Evolutionary conservation across 1,139 yeast species (phyloP).

Genomic region (Protomyces macrosporus): DNA sequence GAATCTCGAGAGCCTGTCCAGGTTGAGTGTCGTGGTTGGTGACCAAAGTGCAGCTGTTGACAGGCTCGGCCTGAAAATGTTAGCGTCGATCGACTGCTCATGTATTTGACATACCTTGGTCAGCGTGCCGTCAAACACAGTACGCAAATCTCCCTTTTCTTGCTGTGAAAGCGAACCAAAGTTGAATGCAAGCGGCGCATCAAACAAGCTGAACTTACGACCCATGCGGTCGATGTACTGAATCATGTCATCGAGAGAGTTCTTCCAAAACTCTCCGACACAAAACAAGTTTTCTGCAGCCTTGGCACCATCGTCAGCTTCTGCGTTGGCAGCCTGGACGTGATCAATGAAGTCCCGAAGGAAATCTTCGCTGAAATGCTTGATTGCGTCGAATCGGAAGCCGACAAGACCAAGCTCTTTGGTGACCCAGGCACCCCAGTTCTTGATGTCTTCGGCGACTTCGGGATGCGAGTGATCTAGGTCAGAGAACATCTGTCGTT

Average conservation of each 20-base stretch:
- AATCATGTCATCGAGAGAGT: conserved; percentile 30
- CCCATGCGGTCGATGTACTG: conserved; percentile 31
- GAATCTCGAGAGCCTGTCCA: conserved; percentile 32
- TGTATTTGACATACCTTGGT: neutral
- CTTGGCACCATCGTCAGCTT: conserved; percentile 5
- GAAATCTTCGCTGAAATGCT: conserved; percentile 31
- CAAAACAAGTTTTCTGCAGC: conserved; percentile 30
- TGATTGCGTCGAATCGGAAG: conserved; percentile 22
- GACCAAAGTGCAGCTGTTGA: conserved; percentile 31
- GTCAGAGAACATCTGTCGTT: conserved; percentile 31
- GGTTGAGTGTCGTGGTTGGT: conserved; percentile 33
- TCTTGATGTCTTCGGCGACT: conserved; percentile 28
- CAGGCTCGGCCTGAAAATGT: conserved; percentile 29
- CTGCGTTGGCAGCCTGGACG: conserved; percentile 15
- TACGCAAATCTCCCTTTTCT: conserved; percentile 28
- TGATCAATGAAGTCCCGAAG: conserved; percentile 28
- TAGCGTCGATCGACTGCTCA: conserved; percentile 7
- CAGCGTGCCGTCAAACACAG: conserved; percentile 30
- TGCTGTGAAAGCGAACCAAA: conserved; percentile 31
- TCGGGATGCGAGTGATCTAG: conserved; percentile 32
- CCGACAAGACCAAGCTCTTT: conserved; percentile 24
- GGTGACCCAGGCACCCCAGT: conserved; percentile 32
- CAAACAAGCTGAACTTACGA: conserved; percentile 30
- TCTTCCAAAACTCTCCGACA: conserved; percentile 33
- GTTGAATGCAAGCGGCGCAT: conserved; percentile 32